Conservation (phyloP, 2,329 filamentous ascomycete genomes). For the Colletotrichum sp. region DNA sequence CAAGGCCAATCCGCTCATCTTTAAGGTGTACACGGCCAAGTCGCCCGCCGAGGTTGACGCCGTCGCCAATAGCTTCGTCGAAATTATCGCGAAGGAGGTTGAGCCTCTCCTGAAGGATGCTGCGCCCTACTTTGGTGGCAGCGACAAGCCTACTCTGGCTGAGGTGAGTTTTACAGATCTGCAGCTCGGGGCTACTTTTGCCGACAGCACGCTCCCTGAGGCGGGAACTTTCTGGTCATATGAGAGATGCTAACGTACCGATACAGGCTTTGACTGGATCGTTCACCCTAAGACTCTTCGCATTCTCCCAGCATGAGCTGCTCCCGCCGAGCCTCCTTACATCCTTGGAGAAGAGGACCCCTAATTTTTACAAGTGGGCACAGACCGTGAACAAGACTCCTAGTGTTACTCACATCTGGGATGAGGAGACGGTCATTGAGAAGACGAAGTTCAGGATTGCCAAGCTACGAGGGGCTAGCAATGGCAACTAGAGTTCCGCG, state of each 20-base stretch:
- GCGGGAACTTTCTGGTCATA: neutral
- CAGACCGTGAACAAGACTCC: constrained; percentile 63
- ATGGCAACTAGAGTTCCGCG: neutral
- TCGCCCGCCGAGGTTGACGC: constrained; percentile 55
- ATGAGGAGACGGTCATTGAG: constrained; percentile 54
- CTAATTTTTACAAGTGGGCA: constrained; percentile 73
- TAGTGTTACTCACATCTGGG: constrained; percentile 69
- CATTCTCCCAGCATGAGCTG: constrained; percentile 58
- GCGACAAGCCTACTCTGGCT: constrained; percentile 69
- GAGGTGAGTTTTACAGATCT: constrained; percentile 60
- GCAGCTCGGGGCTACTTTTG: neutral
- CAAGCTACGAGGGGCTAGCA: constrained; percentile 7
- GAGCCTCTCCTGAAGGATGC: constrained; percentile 69
- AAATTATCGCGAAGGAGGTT: constrained; percentile 69
- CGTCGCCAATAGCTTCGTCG: constrained; percentile 55
- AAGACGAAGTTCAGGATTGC: constrained; percentile 43
- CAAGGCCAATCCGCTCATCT: constrained; percentile 60
- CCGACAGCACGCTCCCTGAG: neutral
- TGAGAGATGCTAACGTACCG: constrained; percentile 2
- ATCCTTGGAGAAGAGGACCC: constrained; percentile 58
- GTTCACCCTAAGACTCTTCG: constrained; percentile 67
- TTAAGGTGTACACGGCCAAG: constrained; percentile 51
- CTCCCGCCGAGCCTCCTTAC: constrained; percentile 52
- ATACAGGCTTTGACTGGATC: constrained; percentile 66
- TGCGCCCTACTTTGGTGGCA: constrained; percentile 69